Percentiles rank a stretch among this genome's conserved stretches.
phyloP scores from a whole-genome alignment of 164 flowering plant species.

The Tetrastigma voinierianum region DNA sequence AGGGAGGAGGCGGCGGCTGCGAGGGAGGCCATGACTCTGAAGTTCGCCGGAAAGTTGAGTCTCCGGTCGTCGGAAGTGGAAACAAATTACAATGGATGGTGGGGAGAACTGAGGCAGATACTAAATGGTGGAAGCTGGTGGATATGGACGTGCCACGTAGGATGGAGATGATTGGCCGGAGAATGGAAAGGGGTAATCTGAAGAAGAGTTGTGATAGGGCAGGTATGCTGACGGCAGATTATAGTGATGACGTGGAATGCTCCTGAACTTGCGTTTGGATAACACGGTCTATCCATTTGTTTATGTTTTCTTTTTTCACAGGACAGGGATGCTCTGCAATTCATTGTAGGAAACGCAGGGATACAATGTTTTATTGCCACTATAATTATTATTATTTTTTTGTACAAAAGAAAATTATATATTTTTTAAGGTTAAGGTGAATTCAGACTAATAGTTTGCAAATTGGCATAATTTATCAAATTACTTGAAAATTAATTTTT shows the following conservation, averaged over 20 bases:
- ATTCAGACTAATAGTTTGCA: too few relatives aligned
- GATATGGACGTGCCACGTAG: slow-evolving; percentile 52
- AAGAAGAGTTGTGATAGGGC: slow-evolving; percentile 37
- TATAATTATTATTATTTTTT: too few relatives aligned
- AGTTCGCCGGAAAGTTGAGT: neutral
- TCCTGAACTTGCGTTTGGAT: slow-evolving; percentile 20
- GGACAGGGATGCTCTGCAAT: neutral
- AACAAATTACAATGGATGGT: slow-evolving; percentile 2
- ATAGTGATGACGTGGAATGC: slow-evolving; percentile 32
- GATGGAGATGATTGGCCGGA: slow-evolving; percentile 44
- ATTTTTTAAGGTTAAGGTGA: too few relatives aligned
- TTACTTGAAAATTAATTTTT: too few relatives aligned
- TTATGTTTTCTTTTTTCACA: too few relatives aligned
- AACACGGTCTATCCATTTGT: slow-evolving; percentile 20
- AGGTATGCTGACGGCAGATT: slow-evolving; percentile 40
- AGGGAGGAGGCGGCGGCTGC: slow-evolving; percentile 72
- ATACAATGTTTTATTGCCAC: neutral
- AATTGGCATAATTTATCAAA: too few relatives aligned
- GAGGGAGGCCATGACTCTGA: slow-evolving; percentile 79
- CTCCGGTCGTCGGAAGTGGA: neutral
- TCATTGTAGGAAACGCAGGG: neutral
- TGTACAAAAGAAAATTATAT: too few relatives aligned
- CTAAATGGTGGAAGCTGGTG: slow-evolving; percentile 66
- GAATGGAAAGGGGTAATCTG: slow-evolving; percentile 37
- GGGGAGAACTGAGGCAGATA: slow-evolving; percentile 7